phyloP scores from a whole-genome alignment of 139 green algal species.

The Chlorella sp. region DNA sequence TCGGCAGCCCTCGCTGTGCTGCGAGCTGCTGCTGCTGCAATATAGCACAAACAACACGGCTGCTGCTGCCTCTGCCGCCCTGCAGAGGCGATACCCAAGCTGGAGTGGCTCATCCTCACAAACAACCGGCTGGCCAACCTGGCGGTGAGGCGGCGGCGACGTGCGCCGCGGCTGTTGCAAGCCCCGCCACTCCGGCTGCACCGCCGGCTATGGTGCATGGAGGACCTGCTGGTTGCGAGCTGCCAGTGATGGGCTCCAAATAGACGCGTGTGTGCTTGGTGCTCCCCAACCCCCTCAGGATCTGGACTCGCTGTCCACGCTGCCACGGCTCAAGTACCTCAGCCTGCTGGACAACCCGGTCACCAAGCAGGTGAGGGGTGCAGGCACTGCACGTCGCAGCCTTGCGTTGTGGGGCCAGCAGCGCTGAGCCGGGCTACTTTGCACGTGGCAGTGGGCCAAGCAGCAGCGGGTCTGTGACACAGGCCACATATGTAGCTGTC shows the following conservation, averaged over 20 bases:
- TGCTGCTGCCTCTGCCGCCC: background rate
- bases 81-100: constrained; percentile 78
- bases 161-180: too few species aligned
- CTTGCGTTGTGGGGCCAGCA: too few species aligned
- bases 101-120: constrained; percentile 90
- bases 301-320: constrained; percentile 81
- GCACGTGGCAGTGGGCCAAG: too few species aligned
- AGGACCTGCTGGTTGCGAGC: background rate
- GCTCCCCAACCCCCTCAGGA: constrained; percentile 61
- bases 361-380: constrained; percentile 54
- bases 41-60: background rate
- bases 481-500: too few species aligned
- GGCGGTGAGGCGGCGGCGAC: constrained; percentile 47
- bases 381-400: too few species aligned
- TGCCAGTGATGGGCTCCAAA: too few species aligned
- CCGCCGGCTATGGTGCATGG: too few species aligned
- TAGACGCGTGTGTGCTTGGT: too few species aligned
- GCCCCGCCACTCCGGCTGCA: too few species aligned
- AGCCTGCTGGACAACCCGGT: constrained; percentile 94
- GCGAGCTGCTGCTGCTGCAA: too few species aligned
- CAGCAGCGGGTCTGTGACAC: too few species aligned
- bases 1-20: background rate
- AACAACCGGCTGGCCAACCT: constrained; percentile 94
- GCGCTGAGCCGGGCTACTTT: too few species aligned
- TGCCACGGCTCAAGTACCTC: constrained; percentile 77